phyloP scores from a whole-genome alignment of 306 rosid genomes.

The Sesbania bispinosa region DNA sequence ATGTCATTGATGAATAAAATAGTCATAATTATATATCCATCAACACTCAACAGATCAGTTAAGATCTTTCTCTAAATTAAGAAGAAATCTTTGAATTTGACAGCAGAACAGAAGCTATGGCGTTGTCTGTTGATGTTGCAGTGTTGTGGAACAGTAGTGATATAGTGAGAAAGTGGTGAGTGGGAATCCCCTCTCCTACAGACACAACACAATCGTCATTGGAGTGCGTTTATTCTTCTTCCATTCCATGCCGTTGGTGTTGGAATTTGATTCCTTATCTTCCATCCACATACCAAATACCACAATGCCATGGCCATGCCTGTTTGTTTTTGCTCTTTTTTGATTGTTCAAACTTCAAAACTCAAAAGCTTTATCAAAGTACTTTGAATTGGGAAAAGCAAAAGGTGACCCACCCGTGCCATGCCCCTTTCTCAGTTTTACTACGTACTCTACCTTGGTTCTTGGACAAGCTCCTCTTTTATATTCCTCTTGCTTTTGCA shows the following conservation, averaged over 20 bases:
- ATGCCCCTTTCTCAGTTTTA: slow-evolving; percentile 31
- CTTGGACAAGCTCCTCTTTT: too few species aligned
- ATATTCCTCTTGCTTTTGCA: not conserved
- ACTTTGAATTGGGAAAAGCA: slow-evolving; percentile 40
- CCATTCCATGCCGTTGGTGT: slow-evolving; percentile 31
- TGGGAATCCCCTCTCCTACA: slow-evolving; percentile 33
- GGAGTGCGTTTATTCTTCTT: slow-evolving; percentile 69
- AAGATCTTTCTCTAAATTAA: too few species aligned
- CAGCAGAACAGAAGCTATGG: not conserved
- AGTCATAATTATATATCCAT: too few species aligned
- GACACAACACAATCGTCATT: slow-evolving; percentile 56
- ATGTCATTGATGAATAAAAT: too few species aligned
- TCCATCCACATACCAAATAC: slow-evolving; percentile 9
- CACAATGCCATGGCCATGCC: slow-evolving; percentile 27
- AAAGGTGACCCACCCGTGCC: slow-evolving; percentile 46
- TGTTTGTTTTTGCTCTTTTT: not conserved
- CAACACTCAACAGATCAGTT: too few species aligned
- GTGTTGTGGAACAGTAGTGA: not conserved
- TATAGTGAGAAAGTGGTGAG: slow-evolving; percentile 7
- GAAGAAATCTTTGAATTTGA: too few species aligned
- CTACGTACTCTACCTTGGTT: not conserved
- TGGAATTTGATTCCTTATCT: slow-evolving; percentile 49
- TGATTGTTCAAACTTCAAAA: slow-evolving; percentile 2
- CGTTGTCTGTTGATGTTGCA: not conserved
- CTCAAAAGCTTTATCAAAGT: slow-evolving; percentile 2